Evolutionary conservation across 2,329 filamentous ascomycete genomes (phyloP).

Genomic region (Sporothrix curviconia): DNA sequence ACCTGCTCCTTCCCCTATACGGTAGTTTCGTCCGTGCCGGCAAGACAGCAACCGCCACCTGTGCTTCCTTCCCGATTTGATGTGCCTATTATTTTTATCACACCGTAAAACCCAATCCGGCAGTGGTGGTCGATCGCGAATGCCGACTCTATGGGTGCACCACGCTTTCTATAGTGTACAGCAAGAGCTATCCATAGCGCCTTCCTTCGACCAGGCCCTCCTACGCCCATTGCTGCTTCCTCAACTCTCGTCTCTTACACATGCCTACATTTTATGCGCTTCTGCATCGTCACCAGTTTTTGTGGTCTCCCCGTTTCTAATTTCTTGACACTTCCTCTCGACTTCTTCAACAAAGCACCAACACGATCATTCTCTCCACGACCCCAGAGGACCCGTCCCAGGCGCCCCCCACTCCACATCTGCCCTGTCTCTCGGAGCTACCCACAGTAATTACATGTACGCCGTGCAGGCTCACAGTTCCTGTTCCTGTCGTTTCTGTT

Average conservation of each 20-base stretch:
- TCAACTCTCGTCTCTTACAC: no score
- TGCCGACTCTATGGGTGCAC: slow-evolving; percentile 6
- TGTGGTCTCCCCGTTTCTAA: not conserved
- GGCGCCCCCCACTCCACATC: no score
- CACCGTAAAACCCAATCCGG: not conserved
- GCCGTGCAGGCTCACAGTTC: no score
- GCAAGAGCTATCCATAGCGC: not conserved
- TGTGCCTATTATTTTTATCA: no score
- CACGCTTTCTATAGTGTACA: not conserved
- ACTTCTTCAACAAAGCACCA: no score
- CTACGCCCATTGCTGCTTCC: not conserved
- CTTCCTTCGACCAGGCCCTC: not conserved
- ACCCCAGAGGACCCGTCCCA: no score
- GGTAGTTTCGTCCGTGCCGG: no score
- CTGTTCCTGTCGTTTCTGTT: not conserved
- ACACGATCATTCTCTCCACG: no score
- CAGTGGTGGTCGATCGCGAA: slow-evolving; percentile 11
- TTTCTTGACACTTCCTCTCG: not conserved
- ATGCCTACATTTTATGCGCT: not conserved
- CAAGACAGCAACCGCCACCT: not conserved
- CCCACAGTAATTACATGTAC: no score
- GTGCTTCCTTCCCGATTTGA: slow-evolving; percentile 14
- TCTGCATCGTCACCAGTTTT: not conserved
- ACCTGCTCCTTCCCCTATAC: not conserved
- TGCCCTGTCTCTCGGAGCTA: slow-evolving; percentile 5